Conservation (phyloP, 73 alveolate genomes). For the Tetrahymena borealis region DNA sequence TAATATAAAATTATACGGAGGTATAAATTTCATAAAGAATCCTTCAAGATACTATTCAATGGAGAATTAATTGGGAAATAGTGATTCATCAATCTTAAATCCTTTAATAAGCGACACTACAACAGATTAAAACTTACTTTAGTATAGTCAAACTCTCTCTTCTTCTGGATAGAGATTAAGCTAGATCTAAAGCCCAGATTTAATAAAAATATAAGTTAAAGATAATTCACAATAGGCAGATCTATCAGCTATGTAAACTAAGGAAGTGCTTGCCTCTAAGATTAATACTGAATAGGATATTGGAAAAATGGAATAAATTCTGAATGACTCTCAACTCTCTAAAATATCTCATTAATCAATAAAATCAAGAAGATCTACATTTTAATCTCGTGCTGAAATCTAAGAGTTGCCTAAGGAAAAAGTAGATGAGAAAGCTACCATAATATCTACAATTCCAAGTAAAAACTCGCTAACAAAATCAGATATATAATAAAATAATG, state of each 20-base stretch:
- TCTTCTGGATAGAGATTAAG: background rate
- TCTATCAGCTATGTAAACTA: background rate
- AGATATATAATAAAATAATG: no score
- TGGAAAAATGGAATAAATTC: background rate
- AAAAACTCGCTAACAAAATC: no score
- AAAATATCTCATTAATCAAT: background rate
- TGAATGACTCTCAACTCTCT: background rate
- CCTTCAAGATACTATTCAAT: background rate
- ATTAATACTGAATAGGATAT: background rate
- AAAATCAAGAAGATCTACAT: background rate
- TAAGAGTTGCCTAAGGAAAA: background rate
- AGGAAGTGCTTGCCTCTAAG: background rate
- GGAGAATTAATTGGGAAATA: background rate
- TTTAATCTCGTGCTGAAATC: background rate
- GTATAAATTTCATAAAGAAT: background rate
- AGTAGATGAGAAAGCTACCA: background rate
- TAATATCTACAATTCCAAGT: no score
- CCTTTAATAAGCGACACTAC: background rate
- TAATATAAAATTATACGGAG: background rate
- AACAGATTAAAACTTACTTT: background rate
- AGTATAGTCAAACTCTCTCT: background rate
- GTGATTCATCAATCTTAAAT: background rate
- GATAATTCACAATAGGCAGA: background rate
- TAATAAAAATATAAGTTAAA: background rate
- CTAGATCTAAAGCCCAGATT: background rate